These are phyloP conservation scores for Leishmania guyanensis DNA, from an alignment of 208 protist species.

Conservation along the genomic window DNA sequence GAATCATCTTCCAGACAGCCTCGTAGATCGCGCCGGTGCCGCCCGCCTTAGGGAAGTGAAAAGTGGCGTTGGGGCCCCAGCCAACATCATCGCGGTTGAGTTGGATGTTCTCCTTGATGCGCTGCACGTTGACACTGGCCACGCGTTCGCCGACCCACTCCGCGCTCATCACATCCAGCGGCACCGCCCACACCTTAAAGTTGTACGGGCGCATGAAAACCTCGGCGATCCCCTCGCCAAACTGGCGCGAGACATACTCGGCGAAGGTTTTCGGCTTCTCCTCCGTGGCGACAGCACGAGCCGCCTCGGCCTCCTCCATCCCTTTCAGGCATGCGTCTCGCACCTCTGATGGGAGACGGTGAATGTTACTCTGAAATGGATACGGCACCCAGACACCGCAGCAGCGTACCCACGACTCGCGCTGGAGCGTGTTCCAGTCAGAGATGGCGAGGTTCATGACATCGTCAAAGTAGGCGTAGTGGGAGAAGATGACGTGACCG, in stretches of 20 bases:
- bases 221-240: constrained; percentile 62
- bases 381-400: constrained; percentile 65
- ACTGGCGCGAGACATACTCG: constrained; percentile 59
- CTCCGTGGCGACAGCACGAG: constrained; percentile 4
- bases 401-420: constrained; percentile 64
- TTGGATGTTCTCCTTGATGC: constrained; percentile 60
- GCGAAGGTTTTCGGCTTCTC: constrained; percentile 41
- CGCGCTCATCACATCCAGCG: constrained; percentile 56
- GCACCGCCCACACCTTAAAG: constrained; percentile 84
- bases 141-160: constrained; percentile 84
- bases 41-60: constrained; percentile 67
- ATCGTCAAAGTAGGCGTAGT: constrained; percentile 86
- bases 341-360: constrained; percentile 54
- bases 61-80: constrained; percentile 84
- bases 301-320: constrained; percentile 37
- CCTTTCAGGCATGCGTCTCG: constrained; percentile 51
- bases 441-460: constrained; percentile 60
- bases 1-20: constrained; percentile 41
- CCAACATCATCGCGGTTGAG: constrained; percentile 53
- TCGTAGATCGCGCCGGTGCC: constrained; percentile 77
- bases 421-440: constrained; percentile 57
- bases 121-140: constrained; percentile 56
- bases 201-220: constrained; percentile 87
- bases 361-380: constrained; percentile 83
- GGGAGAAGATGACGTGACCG: constrained; percentile 84